Conservation (phyloP, 345 rosid species). For the Euphorbia lathyris region DNA sequence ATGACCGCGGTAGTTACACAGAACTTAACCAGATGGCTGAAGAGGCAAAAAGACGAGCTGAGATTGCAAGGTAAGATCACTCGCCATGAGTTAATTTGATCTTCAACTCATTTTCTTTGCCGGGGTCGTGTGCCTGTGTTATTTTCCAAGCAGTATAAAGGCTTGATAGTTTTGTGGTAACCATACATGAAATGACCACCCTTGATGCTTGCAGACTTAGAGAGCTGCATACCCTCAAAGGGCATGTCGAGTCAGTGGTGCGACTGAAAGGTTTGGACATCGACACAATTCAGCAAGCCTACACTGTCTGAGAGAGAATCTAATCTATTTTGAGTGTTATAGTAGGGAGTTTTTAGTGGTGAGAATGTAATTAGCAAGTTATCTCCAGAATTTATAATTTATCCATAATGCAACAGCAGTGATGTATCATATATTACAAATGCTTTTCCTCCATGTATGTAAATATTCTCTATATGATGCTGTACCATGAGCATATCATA, state of each 20-base stretch:
- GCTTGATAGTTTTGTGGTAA: too few species aligned
- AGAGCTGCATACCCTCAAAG: slow-evolving; percentile 48
- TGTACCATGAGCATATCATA: background rate
- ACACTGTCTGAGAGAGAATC: slow-evolving; percentile 37
- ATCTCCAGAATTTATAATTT: slow-evolving; percentile 7
- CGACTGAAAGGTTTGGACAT: slow-evolving; percentile 56
- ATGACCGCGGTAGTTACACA: slow-evolving; percentile 29
- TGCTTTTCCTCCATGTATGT: background rate
- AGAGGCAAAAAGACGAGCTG: slow-evolving; percentile 57
- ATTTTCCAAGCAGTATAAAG: too few species aligned
- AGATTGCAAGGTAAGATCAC: slow-evolving; percentile 40
- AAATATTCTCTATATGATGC: background rate
- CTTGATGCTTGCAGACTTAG: slow-evolving; percentile 43
- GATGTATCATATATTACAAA: slow-evolving; percentile 3
- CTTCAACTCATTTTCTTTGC: background rate
- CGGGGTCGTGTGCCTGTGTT: background rate
- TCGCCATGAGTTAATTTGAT: background rate
- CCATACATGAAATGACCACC: too few species aligned
- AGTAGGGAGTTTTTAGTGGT: background rate
- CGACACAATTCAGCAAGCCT: slow-evolving; percentile 52
- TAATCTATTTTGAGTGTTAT: slow-evolving; percentile 13
- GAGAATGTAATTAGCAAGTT: background rate
- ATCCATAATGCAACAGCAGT: background rate
- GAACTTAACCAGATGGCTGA: slow-evolving; percentile 51
- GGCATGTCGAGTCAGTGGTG: slow-evolving; percentile 55